Evolutionary conservation across 805 yeast genomes (phyloP).

Genomic region (Candida boleticola): DNA sequence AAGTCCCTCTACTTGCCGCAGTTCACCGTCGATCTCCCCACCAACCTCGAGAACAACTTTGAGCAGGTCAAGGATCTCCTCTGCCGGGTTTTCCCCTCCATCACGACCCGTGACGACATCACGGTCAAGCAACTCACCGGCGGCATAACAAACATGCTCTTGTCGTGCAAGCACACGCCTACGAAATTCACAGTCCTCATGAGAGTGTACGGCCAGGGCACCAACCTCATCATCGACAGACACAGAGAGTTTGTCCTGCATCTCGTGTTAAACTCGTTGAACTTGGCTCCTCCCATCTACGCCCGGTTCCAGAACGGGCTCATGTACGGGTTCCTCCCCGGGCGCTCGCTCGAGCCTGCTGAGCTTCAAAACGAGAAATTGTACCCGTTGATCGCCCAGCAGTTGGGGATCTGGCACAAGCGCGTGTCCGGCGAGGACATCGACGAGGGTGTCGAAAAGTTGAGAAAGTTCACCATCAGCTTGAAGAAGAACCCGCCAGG

Average conservation of each 20-base stretch:
- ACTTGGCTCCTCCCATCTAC: slow-evolving; percentile 66
- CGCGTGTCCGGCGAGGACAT: slow-evolving; percentile 45
- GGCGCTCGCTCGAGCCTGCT: slow-evolving; percentile 54
- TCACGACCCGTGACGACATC: slow-evolving; percentile 28
- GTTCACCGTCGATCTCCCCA: slow-evolving; percentile 36
- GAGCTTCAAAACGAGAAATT: slow-evolving; percentile 50
- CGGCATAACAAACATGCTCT: slow-evolving; percentile 62
- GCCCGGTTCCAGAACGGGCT: slow-evolving; percentile 72
- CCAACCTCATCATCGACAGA: slow-evolving; percentile 68
- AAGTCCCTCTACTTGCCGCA: slow-evolving; percentile 46
- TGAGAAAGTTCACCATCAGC: slow-evolving; percentile 28
- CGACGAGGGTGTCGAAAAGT: slow-evolving; percentile 43
- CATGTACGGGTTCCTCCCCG: slow-evolving; percentile 66
- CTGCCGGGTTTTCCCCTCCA: slow-evolving; percentile 45
- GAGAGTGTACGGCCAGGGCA: slow-evolving; percentile 74
- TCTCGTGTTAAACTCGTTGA: slow-evolving; percentile 53
- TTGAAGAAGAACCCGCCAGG: slow-evolving; percentile 13
- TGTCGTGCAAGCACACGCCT: slow-evolving; percentile 40
- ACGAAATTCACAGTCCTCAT: slow-evolving; percentile 43
- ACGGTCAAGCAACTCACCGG: slow-evolving; percentile 50
- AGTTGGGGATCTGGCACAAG: slow-evolving; percentile 71
- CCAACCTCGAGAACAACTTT: slow-evolving; percentile 30
- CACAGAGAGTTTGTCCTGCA: slow-evolving; percentile 74
- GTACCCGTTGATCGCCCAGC: slow-evolving; percentile 59
- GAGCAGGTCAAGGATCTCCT: slow-evolving; percentile 39